Conservation (phyloP, 768 basidiomycete genomes). For the Inosperma sp. region DNA sequence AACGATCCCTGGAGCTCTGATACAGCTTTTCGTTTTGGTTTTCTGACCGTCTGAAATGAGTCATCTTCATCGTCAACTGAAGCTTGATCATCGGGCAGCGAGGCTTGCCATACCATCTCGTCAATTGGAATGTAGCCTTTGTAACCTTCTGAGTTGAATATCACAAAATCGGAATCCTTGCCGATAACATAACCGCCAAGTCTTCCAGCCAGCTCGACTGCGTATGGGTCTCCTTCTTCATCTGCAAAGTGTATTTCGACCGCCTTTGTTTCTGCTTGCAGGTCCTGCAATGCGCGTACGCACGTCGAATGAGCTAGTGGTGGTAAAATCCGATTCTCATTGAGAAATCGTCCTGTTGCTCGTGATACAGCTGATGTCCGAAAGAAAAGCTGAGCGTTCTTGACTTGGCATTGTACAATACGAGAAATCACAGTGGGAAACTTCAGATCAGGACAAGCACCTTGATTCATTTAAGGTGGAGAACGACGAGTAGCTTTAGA, state of each 20-base stretch:
- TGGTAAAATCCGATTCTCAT: slow-evolving; percentile 70
- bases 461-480: slow-evolving; percentile 33
- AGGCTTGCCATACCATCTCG: slow-evolving; percentile 64
- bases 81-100: slow-evolving; percentile 24
- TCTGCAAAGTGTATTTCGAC: slow-evolving; percentile 69
- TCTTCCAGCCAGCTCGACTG: slow-evolving; percentile 77
- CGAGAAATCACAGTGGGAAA: slow-evolving; percentile 63
- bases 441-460: slow-evolving; percentile 67
- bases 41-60: slow-evolving; percentile 58
- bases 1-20: slow-evolving; percentile 25
- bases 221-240: slow-evolving; percentile 77
- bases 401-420: slow-evolving; percentile 50
- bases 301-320: slow-evolving; percentile 59
- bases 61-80: slow-evolving; percentile 38
- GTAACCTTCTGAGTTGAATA: slow-evolving; percentile 73
- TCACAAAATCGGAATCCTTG: slow-evolving; percentile 78
- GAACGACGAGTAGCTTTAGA: slow-evolving; percentile 8
- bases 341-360: slow-evolving; percentile 59
- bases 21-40: slow-evolving; percentile 38
- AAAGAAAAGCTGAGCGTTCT: slow-evolving; percentile 70
- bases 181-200: slow-evolving; percentile 71
- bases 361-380: slow-evolving; percentile 69
- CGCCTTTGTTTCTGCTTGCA: slow-evolving; percentile 31
- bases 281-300: slow-evolving; percentile 45
- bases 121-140: slow-evolving; percentile 72